phyloP scores from a whole-genome alignment of 129 eudicot genomes.

The Oenanthe sinensis region DNA sequence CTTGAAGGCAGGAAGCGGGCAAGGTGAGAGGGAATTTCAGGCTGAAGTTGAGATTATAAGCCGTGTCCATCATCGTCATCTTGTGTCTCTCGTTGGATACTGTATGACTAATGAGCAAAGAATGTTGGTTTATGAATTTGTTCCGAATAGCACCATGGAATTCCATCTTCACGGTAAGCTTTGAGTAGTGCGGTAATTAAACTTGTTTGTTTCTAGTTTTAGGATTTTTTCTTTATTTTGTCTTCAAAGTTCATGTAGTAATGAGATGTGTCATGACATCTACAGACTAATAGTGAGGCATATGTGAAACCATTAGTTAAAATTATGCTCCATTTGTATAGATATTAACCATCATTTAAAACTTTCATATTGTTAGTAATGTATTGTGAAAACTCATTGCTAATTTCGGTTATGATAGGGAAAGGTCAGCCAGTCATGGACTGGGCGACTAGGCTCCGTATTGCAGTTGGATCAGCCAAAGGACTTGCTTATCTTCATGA shows the following conservation, averaged over 20 bases:
- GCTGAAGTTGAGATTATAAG: constrained; percentile 63
- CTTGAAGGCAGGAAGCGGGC: constrained; percentile 54
- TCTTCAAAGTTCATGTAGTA: not conserved
- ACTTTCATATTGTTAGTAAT: not conserved
- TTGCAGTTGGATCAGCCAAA: constrained; percentile 89
- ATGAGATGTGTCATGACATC: not conserved
- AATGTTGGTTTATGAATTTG: constrained; percentile 52
- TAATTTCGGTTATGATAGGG: constrained; percentile 34
- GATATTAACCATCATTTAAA: not conserved
- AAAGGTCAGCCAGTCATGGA: constrained; percentile 57
- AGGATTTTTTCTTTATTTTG: too few species aligned
- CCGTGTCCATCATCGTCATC: constrained; percentile 58
- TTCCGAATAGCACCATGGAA: constrained; percentile 47
- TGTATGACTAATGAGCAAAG: constrained; percentile 39
- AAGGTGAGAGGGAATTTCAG: constrained; percentile 58
- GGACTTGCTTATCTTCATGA: constrained; percentile 94
- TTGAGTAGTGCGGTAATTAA: not conserved
- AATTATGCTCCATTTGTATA: not conserved
- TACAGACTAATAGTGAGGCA: not conserved
- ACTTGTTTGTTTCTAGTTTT: not conserved
- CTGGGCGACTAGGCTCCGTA: constrained; percentile 63
- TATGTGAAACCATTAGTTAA: not conserved
- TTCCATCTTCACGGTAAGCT: constrained; percentile 48
- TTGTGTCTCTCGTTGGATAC: constrained; percentile 61
- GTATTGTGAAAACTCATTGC: not conserved